Conservation (phyloP, 2,329 filamentous ascomycete species). For the Triangularia setosa region DNA sequence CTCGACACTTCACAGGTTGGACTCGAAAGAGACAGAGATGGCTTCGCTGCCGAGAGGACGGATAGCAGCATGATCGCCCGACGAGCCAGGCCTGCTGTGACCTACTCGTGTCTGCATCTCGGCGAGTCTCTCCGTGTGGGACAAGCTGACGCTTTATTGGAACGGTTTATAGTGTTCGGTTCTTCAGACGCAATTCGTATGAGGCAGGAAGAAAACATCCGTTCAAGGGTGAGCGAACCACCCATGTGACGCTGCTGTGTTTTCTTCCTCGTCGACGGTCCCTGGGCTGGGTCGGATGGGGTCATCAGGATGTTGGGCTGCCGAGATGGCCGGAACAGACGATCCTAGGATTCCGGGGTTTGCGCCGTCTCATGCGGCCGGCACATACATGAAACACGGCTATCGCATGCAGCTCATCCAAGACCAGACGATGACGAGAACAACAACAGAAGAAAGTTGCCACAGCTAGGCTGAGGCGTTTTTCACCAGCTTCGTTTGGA, state of each 20-base stretch:
- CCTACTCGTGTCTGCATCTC: slow-evolving; percentile 15
- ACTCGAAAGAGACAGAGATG: background rate
- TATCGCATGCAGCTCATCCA: slow-evolving; percentile 6
- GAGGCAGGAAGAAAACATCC: background rate
- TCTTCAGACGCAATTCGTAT: background rate
- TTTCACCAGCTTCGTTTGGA: background rate
- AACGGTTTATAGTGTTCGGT: background rate
- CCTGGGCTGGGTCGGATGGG: background rate
- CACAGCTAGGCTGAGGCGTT: background rate
- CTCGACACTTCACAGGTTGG: background rate
- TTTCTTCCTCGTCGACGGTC: background rate
- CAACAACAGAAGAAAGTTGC: background rate
- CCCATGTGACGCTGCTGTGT: background rate
- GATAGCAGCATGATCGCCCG: slow-evolving; percentile 13
- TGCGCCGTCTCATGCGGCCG: slow-evolving; percentile 1
- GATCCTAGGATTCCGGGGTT: background rate
- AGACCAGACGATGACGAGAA: background rate
- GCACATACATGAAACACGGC: slow-evolving; percentile 9
- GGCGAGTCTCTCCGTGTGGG: background rate
- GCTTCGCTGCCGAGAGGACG: background rate
- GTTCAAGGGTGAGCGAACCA: background rate
- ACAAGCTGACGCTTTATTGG: background rate
- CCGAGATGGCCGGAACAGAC: background rate
- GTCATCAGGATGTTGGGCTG: background rate
- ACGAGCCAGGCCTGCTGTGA: slow-evolving; percentile 2